Base-by-base conservation (phyloP, 192 early-diverging fungal species). In the Coemansia sp. region DNA sequence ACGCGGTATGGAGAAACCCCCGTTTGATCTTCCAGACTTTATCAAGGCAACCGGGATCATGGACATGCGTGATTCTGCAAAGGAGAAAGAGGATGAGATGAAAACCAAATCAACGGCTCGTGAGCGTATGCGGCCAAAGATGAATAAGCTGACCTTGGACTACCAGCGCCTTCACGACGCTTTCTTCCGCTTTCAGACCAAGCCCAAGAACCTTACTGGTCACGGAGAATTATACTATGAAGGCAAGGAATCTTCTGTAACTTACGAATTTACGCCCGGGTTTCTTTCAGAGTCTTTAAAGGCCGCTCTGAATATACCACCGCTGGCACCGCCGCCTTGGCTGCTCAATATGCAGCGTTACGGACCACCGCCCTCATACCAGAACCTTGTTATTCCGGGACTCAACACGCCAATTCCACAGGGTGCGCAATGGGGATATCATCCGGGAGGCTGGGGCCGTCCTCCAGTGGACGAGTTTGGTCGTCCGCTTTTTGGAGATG, bases 401-500 rank as follows among this genome's bases (percentile, higher is more conserved):
- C 80, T 99, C 38, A 99, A 97, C 68, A 92, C 94, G 11, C 97
- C 97, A 5, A 98, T 99, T 70, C 97, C 97, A 6, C 85, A 88
- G 40, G 97, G 95, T 8, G 96, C 95, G n/a, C 93, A 96, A 69
- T 99, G 96, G 97, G 97, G 97, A 17, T 99, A 91, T 72, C 96
- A 98, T 68, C 95, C 96, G 5, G 97, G 97, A 61, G 96, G 95
- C 55, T 94, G 93, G 93, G 93, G 93, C 11, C 86, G 87, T 68
- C 90, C 93, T 42, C 93, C 93, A 10, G 90, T 94, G 4, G 91
- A 94, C 68, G 90, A 93, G 79, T 90, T 88, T 63, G 93, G 93
- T 50, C 87, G 94, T 40, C 96, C 96, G 8, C 85, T 99, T 8
- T 99, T 95, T 67, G 97, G 97, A 8, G 94, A 99, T 76, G 96